Percentiles rank a stretch among this genome's conserved stretches.
phyloP scores from a whole-genome alignment of 192 early-diverging fungal species.

The Chytriomyces sp. region DNA sequence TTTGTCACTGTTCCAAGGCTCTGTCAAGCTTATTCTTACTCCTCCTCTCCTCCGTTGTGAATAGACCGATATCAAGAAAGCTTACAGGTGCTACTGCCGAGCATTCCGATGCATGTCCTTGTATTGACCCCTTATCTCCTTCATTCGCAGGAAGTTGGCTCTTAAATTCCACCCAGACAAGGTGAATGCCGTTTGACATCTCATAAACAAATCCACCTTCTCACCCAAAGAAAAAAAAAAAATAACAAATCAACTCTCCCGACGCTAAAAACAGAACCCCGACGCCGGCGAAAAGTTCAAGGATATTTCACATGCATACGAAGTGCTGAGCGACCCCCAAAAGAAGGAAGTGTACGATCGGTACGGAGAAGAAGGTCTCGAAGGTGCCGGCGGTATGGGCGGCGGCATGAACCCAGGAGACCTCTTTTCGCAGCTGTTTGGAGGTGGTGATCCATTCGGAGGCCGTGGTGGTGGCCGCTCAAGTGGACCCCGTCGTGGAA shows the following conservation, averaged over 20 bases:
- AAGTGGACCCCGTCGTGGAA: slow-evolving; percentile 89
- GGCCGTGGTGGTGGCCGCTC: slow-evolving; percentile 65
- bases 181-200: slow-evolving; percentile 1
- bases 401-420: slow-evolving; percentile 86
- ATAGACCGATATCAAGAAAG: slow-evolving; percentile 89
- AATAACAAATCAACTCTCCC: not conserved
- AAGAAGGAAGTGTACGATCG: slow-evolving; percentile 93
- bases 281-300: slow-evolving; percentile 93
- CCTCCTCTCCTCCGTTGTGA: not conserved
- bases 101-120: not conserved
- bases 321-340: slow-evolving; percentile 89
- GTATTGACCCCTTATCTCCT: not conserved
- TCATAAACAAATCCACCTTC: not conserved
- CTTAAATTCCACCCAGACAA: slow-evolving; percentile 93
- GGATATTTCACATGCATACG: slow-evolving; percentile 98
- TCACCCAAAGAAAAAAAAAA: not conserved
- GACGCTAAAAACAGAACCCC: slow-evolving; percentile 68
- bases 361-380: slow-evolving; percentile 90
- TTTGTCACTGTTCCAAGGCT: not conserved
- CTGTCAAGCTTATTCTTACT: not conserved
- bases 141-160: slow-evolving; percentile 88
- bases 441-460: slow-evolving; percentile 61
- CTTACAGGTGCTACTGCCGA: slow-evolving; percentile 39
- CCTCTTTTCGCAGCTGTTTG: slow-evolving; percentile 97
- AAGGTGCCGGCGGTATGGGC: slow-evolving; percentile 75